phyloP scores from a whole-genome alignment of 1,284 basidiomycete genomes.

The Tremellales sp. region DNA sequence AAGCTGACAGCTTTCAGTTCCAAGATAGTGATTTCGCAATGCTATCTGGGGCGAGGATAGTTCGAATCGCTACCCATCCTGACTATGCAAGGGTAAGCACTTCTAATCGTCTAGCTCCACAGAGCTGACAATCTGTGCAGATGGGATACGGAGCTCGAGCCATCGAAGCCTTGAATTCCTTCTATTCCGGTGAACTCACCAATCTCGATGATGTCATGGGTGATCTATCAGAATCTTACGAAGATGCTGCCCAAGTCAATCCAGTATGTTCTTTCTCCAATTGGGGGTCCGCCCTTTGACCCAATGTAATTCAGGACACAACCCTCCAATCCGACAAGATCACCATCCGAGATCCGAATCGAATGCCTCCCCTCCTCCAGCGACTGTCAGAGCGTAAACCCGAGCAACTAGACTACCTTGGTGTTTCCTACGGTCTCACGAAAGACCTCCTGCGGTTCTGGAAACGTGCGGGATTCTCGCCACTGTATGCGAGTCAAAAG shows the following conservation, averaged over 20 bases:
- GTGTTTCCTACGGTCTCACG: conserved; percentile 94
- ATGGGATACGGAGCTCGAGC: conserved; percentile 98
- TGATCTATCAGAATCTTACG: conserved; percentile 53
- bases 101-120: background rate
- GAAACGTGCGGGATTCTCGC: conserved; percentile 88
- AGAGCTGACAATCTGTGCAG: conserved; percentile 47
- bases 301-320: conserved; percentile 33
- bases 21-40: conserved; percentile 93
- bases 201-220: conserved; percentile 71
- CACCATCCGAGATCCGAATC: conserved; percentile 65
- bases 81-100: conserved; percentile 77
- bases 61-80: conserved; percentile 94
- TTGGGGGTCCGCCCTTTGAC: background rate
- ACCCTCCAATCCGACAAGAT: conserved; percentile 69
- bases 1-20: conserved; percentile 54
- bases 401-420: conserved; percentile 88
- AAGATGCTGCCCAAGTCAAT: conserved; percentile 59
- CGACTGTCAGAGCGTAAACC: conserved; percentile 86
- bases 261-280: conserved; percentile 50
- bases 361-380: conserved; percentile 91
- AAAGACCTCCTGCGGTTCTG: conserved; percentile 89
- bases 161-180: conserved; percentile 78
- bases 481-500: conserved; percentile 90
- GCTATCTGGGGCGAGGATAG: conserved; percentile 85
- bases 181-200: conserved; percentile 89